Conservation (phyloP, 371 early-diverging fungal genomes). For the Mortierella sp. region DNA sequence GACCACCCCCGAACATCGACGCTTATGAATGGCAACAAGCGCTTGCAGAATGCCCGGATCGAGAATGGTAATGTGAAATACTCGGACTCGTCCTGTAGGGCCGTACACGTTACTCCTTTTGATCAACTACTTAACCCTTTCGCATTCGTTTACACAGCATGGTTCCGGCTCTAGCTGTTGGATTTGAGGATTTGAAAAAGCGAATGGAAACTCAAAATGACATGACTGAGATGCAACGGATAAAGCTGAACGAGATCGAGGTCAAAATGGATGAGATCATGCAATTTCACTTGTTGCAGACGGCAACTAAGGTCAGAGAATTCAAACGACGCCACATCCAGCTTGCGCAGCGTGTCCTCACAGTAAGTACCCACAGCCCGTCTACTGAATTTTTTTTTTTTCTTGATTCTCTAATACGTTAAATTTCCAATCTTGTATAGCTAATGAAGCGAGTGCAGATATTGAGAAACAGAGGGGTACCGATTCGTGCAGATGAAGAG, state of each 20-base stretch:
- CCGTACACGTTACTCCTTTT: background rate
- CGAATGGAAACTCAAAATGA: slow-evolving; percentile 82
- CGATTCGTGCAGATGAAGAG: slow-evolving; percentile 89
- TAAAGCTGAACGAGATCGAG: slow-evolving; percentile 69
- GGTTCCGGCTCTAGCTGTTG: slow-evolving; percentile 92
- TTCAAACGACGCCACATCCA: slow-evolving; percentile 81
- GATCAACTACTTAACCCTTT: background rate
- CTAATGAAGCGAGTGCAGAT: slow-evolving; percentile 87
- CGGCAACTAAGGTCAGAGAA: slow-evolving; percentile 70
- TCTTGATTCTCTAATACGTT: no score
- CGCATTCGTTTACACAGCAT: slow-evolving; percentile 61
- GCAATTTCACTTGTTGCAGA: slow-evolving; percentile 71
- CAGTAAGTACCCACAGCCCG: slow-evolving; percentile 19
- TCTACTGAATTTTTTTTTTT: background rate
- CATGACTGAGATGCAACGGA: slow-evolving; percentile 69
- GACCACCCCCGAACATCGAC: slow-evolving; percentile 80
- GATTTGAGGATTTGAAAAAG: slow-evolving; percentile 89
- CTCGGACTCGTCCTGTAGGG: background rate
- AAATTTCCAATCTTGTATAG: slow-evolving; percentile 45
- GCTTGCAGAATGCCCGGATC: slow-evolving; percentile 86
- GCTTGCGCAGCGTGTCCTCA: slow-evolving; percentile 81
- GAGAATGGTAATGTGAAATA: slow-evolving; percentile 66
- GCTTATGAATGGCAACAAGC: slow-evolving; percentile 87
- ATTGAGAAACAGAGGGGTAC: slow-evolving; percentile 82
- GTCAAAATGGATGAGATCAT: slow-evolving; percentile 76